Percentiles rank a stretch among this genome's conserved stretches.
These are phyloP conservation scores for Hydnum rufescens DNA, from an alignment of 768 basidiomycete species.

Conservation along the genomic window DNA sequence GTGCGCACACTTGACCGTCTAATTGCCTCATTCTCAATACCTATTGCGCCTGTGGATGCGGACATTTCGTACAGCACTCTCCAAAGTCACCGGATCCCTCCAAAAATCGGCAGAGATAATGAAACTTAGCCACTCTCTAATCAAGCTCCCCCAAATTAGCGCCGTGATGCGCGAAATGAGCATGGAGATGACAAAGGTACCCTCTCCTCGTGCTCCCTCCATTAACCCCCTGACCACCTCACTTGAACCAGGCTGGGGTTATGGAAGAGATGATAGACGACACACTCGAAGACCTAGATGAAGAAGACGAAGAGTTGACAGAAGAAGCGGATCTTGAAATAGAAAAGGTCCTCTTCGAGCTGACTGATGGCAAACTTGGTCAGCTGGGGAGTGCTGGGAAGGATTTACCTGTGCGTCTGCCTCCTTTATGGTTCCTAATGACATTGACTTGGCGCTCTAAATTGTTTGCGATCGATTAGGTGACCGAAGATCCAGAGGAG, in stretches of 20 bases:
- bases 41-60: constrained; percentile 2
- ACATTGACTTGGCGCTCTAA: constrained; percentile 4
- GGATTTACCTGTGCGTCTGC: constrained; percentile 49
- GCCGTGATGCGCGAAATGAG: constrained; percentile 93
- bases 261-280: constrained; percentile 98
- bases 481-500: too few relatives aligned
- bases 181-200: constrained; percentile 98
- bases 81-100: constrained; percentile 91
- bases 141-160: constrained; percentile 84
- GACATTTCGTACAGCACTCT: constrained; percentile 78
- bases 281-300: constrained; percentile 61
- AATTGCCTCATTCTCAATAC: neutral
- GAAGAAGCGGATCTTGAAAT: constrained; percentile 96
- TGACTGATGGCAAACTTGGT: constrained; percentile 92
- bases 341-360: constrained; percentile 85
- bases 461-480: constrained; percentile 19
- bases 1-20: constrained; percentile 23
- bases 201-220: constrained; percentile 9
- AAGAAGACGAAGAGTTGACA: constrained; percentile 85
- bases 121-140: constrained; percentile 85
- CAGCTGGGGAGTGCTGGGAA: constrained; percentile 53
- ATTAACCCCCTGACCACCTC: constrained; percentile 1
- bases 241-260: constrained; percentile 57
- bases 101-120: constrained; percentile 98
- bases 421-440: neutral